Percentiles rank a stretch among this genome's conserved stretches.
These are phyloP conservation scores for Calonectria henricotiae DNA, from an alignment of 2,329 filamentous ascomycete genomes.

Conservation along the genomic window DNA sequence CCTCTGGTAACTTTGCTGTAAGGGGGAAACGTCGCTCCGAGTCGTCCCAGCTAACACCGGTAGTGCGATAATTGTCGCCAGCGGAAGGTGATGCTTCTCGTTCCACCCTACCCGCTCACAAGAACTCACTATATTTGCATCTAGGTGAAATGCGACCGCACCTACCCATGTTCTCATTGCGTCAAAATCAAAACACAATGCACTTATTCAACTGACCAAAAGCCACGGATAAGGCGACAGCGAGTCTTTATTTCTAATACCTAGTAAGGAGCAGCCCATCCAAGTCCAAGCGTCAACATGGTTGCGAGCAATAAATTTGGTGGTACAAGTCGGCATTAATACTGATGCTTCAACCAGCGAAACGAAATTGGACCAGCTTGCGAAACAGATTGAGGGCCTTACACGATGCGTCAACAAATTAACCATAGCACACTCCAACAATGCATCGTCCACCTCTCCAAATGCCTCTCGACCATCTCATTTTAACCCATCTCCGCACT, in stretches of 20 bases:
- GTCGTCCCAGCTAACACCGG: not conserved
- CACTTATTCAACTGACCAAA: slow-evolving; percentile 34
- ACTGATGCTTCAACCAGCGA: slow-evolving; percentile 29
- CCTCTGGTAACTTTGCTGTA: slow-evolving; percentile 28
- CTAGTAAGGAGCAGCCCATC: slow-evolving; percentile 35
- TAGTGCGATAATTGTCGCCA: slow-evolving; percentile 31
- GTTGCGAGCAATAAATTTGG: too few relatives aligned
- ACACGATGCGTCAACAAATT: slow-evolving; percentile 28
- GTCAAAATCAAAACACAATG: slow-evolving; percentile 33
- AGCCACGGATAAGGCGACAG: slow-evolving; percentile 37
- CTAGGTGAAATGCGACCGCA: slow-evolving; percentile 44
- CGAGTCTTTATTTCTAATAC: slow-evolving; percentile 42
- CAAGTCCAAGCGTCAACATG: not conserved
- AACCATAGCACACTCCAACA: slow-evolving; percentile 6
- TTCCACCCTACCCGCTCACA: not conserved
- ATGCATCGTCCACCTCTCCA: not conserved
- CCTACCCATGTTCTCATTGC: slow-evolving; percentile 38
- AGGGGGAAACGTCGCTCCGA: not conserved
- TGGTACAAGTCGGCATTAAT: too few relatives aligned
- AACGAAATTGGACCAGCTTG: slow-evolving; percentile 41
- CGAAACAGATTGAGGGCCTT: slow-evolving; percentile 39
- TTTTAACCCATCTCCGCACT: slow-evolving; percentile 13
- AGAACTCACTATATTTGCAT: not conserved
- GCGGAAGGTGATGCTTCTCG: slow-evolving; percentile 15
- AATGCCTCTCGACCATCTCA: not conserved